Evolutionary conservation across 2,329 filamentous ascomycete species (phyloP), one percentile per base, ranked within the genome.

Genomic region (Colletotrichum lindemuthianum): DNA sequence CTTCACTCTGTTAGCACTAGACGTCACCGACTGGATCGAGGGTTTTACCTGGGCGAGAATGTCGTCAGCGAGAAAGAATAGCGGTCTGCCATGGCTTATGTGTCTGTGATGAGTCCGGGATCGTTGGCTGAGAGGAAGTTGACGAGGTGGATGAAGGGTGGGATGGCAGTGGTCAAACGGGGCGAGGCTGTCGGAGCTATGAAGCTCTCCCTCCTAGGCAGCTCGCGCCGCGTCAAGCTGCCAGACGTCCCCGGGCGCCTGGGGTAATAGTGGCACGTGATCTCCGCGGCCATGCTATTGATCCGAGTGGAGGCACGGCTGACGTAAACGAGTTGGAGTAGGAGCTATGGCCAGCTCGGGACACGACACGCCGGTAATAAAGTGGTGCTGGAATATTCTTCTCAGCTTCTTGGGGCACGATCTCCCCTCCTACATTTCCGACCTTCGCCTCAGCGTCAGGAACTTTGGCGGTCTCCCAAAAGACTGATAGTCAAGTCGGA

Each of bases 21-120:
- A 67, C 68, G 59, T 68, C 65, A 67, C 56, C 45, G 15, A 61
- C 41, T 39, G 55, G 32, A 60, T 24, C 64, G 63, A 69, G 67
- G 66, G 76, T 76, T 88, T 81, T 89, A 96, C 96, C 95, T 99
- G 79, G 96, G 96, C 76, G 96, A 98, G 90, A 99, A 99, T 70
- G 96, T 99, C 69, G 96, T 99, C 78, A 99, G 88, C 66, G 96
- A 99, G 89, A 99, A 99, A 60, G 95, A 97, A 82, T 99, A 99
- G 85, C 96, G 88, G 82, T 99, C 96, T 76, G 96, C 95, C 95
- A 99, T 99, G 77, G 70, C 84, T 75, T 73, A 67, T 52, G 37
- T 60, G 16, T 59, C 59, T 24, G 24, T 53, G 37, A 34, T 59
- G 54, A 33, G 43, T 59, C 37, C 53, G 41, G 36, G 33, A 50